phyloP scores from a whole-genome alignment of 805 yeast species.

The Candida peoriensis region DNA sequence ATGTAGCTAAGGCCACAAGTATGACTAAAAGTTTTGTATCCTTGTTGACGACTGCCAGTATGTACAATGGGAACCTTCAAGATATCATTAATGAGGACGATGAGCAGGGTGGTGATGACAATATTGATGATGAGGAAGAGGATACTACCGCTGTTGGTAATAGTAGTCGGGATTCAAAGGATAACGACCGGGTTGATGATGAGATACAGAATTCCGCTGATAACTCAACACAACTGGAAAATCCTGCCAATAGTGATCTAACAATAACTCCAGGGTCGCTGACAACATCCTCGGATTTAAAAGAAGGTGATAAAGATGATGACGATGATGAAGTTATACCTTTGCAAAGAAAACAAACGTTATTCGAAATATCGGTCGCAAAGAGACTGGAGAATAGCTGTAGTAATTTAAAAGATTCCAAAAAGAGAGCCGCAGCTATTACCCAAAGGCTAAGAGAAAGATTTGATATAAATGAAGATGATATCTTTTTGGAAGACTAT shows the following conservation, averaged over 20 bases:
- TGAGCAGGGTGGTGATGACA: not conserved
- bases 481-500: slow-evolving; percentile 54
- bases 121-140: not conserved
- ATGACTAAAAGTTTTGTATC: slow-evolving; percentile 51
- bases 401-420: slow-evolving; percentile 11
- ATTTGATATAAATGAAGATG: slow-evolving; percentile 48
- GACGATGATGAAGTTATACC: slow-evolving; percentile 1
- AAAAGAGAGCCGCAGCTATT: slow-evolving; percentile 31
- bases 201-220: no score
- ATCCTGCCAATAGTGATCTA: no score
- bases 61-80: slow-evolving; percentile 34
- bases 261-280: no score
- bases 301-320: slow-evolving; percentile 1
- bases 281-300: not conserved
- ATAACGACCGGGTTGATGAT: no score
- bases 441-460: slow-evolving; percentile 30
- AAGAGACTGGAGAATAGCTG: slow-evolving; percentile 7
- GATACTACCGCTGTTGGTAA: no score
- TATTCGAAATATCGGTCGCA: slow-evolving; percentile 28
- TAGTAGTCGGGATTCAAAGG: no score
- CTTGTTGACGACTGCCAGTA: slow-evolving; percentile 51
- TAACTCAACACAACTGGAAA: no score
- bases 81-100: slow-evolving; percentile 22
- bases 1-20: slow-evolving; percentile 33
- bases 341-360: slow-evolving; percentile 11